These are phyloP conservation scores for Boeremia exigua DNA, from an alignment of 2,329 filamentous ascomycete species.

Conservation along the genomic window DNA sequence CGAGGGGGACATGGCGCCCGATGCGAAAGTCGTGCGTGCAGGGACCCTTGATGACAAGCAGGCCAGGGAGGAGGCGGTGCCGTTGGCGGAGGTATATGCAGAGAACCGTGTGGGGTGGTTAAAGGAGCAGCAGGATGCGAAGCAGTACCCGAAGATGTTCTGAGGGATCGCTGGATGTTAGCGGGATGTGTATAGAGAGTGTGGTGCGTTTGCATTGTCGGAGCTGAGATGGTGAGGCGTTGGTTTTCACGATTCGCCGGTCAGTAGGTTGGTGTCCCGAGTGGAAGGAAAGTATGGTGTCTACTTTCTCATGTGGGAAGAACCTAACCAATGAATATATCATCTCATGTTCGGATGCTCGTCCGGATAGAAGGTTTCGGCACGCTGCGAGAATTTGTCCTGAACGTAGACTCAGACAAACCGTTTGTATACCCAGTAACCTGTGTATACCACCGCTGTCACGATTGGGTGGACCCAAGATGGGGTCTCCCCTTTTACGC, in stretches of 20 bases:
- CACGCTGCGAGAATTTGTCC: not conserved
- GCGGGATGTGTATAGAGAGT: not conserved
- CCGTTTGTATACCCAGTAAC: conserved; percentile 27
- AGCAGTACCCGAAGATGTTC: conserved; percentile 15
- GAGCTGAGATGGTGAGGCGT: not conserved
- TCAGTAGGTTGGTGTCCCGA: too few species aligned
- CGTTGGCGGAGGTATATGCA: conserved; percentile 11
- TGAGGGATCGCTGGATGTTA: not conserved
- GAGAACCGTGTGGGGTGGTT: conserved; percentile 14
- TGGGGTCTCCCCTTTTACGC: conserved; percentile 21
- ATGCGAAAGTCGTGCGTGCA: conserved; percentile 9
- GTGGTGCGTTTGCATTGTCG: not conserved
- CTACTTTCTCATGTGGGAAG: too few species aligned
- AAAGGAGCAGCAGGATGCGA: conserved; percentile 12
- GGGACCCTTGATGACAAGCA: conserved; percentile 12
- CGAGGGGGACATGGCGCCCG: conserved; percentile 14
- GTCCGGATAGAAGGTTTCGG: too few species aligned
- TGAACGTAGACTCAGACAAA: conserved; percentile 15
- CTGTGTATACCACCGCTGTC: conserved; percentile 18
- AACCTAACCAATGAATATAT: too few species aligned
- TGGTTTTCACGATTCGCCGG: too few species aligned
- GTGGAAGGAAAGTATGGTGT: too few species aligned
- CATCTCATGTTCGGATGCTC: too few species aligned
- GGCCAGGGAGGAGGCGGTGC: conserved; percentile 6
- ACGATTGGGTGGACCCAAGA: conserved; percentile 26